Evolutionary conservation across 2,329 filamentous ascomycete genomes (phyloP), one percentile per base, ranked within the genome.

Genomic region (Rutstroemia sp.): DNA sequence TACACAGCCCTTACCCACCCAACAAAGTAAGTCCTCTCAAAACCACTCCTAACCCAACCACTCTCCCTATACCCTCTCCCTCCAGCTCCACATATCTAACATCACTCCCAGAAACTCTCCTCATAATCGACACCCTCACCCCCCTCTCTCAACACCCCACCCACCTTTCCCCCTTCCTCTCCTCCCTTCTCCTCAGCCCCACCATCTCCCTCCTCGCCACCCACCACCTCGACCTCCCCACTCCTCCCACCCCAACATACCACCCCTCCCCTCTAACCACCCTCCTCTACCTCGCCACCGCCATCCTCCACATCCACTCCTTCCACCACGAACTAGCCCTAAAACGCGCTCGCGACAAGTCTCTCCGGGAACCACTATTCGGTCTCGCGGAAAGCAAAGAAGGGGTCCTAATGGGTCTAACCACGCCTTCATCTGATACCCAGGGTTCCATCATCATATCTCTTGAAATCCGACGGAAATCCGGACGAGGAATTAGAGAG

Each of bases 211-310:
- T 96, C 44, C 75, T 96, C 6, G 86, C 84, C 45, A 81, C 87
- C 58, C 95, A 95, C 71, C 94, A 97, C 74, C 76, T 80, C 52
- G 92, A 97, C 71, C 87, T 89, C 1, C 78, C 92, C 4, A 86
- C 89, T 1, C 71, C 83, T 12, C 61, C 66, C 34, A 63, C 66
- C 48, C 30, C 71, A 57, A 38, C 80, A 65, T 84, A 89, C 71
- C 74, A 81, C 17, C 89, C 91, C 0, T 74, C 82, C 27, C 83
- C 90, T 0, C 76, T 95, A 12, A 84, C 84, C 1, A 75, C 91
- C 0, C 77, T 97, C 21, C 81, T 79, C 47, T 95, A 95, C 71
- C 83, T 96, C 57, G 89, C 92, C n/a, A 99, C 94, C 3, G 86
- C 90, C 3, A 81, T 97, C 53, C 78, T 97, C 58, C 84, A 81